Base-by-base conservation (phyloP, 306 rosid genomes). In the Cicer arietinum region DNA sequence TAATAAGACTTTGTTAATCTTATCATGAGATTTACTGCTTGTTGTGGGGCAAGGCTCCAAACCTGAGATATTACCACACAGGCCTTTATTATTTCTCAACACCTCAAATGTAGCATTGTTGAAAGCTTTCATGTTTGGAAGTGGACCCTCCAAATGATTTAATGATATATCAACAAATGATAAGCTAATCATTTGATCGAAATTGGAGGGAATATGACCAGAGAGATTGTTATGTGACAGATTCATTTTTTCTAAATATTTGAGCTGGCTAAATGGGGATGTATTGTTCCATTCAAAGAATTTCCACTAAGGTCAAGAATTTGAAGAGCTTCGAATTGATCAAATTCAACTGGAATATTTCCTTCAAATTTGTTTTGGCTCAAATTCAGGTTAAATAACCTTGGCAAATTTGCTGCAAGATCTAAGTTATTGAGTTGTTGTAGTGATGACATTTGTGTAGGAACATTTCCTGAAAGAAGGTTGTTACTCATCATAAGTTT, bases 221-320 rank as follows among this genome's bases (percentile, higher is more conserved):
- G 45, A 75, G 42, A 86, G 76, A 14, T 57, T n/a, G 17, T 87
- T 87, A 68, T 84, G 82, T 2, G 90, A 87, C 18, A 87, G 77
- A 46, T 87, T 87, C 65, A 87, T 20, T 17, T 9, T 9, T 22
- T 67, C 78, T 30, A 87, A 69, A 20, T 6, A 43, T n/a, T 8
- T 64, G 69, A 84, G 48, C 7, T 58, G 11, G 11, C 81, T 75
- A 8, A 84, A 53, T n/a, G 11, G 8, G 22, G 62, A 0, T 14
- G 86, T 52, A 87, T 79, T 37, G 22, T 67, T 8, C 72, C 70
- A 0, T 3, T 13, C 35, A 84, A 73, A 12, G 11, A 6, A 6
- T 84, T 79, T 2, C 47, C 40, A 67, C 88, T 65, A 3, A 84
- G 85, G 80, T 87, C 90, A 45, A 87, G 84, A 47, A 11, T 22